A percentile compares a stretch with the other conserved stretches of the same genome.
Evolutionary conservation across 2,329 filamentous ascomycete genomes (phyloP).

Genomic region (Ceratocystis papillata): DNA sequence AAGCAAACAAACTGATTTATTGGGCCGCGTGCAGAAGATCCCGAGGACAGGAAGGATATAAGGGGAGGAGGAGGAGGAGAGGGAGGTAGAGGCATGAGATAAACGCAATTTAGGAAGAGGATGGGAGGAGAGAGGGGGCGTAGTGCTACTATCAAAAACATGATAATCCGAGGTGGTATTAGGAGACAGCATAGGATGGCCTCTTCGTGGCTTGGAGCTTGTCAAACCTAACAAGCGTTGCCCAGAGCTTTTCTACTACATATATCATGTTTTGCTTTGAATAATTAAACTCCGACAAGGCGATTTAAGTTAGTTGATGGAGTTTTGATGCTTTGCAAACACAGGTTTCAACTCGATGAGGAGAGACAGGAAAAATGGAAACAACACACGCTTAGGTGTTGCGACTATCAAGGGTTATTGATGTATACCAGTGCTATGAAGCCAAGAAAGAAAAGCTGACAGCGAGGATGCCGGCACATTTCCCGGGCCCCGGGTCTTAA

Average conservation of each 20-base stretch:
- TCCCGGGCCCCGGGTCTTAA: neutral
- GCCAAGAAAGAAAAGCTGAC: neutral
- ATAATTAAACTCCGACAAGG: neutral
- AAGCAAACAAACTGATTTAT: neutral
- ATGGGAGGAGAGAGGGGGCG: neutral
- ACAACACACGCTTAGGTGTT: neutral
- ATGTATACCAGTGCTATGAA: neutral
- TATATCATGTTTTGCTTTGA: neutral
- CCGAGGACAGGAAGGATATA: neutral
- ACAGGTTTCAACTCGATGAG: neutral
- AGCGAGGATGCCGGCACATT: neutral
- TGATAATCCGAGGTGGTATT: neutral
- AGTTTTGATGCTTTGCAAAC: constrained; percentile 6
- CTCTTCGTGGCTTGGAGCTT: constrained; percentile 2
- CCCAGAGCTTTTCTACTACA: neutral
- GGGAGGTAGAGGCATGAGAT: neutral
- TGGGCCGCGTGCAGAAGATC: neutral
- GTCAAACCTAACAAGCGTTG: neutral
- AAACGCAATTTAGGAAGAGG: neutral
- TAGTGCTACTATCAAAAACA: neutral
- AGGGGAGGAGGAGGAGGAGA: neutral
- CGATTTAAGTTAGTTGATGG: neutral
- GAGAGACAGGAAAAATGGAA: neutral
- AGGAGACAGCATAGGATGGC: neutral
- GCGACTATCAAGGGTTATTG: neutral